phyloP scores from a whole-genome alignment of 768 basidiomycete species.

The Peribolospora baueri region DNA sequence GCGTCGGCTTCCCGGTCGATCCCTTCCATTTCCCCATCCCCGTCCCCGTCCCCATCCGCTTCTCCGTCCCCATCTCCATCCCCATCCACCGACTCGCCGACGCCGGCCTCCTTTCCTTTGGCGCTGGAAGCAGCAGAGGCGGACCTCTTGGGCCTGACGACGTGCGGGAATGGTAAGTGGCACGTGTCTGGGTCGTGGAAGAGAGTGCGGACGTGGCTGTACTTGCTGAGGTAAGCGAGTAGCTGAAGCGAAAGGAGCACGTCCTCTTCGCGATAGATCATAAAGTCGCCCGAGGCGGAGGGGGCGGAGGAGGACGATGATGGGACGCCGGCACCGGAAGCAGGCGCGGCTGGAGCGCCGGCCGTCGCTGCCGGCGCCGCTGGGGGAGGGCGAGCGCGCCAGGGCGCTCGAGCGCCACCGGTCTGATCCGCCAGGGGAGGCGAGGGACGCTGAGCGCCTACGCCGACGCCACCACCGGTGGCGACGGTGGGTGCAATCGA shows the following conservation, averaged over 20 bases:
- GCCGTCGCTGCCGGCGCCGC: neutral
- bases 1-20: too few species aligned
- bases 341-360: neutral
- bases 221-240: slow-evolving; percentile 87
- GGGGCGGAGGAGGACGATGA: neutral
- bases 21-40: too few species aligned
- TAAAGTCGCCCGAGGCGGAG: slow-evolving; percentile 8
- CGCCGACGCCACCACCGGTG: neutral
- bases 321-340: neutral
- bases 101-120: too few species aligned
- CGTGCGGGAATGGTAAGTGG: slow-evolving; percentile 48
- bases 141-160: slow-evolving; percentile 17
- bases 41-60: too few species aligned
- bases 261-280: slow-evolving; percentile 66
- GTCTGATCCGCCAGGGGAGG: too few species aligned
- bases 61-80: too few species aligned
- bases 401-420: neutral
- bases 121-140: slow-evolving; percentile 1
- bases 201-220: slow-evolving; percentile 84
- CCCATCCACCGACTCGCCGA: too few species aligned
- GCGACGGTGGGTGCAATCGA: neutral
- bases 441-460: too few species aligned
- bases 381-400: slow-evolving; percentile 1
- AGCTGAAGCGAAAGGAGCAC: slow-evolving; percentile 74
- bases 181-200: slow-evolving; percentile 57